These are phyloP conservation scores for Colletotrichum horii DNA, from an alignment of 2,329 filamentous ascomycete genomes.

Conservation along the genomic window DNA sequence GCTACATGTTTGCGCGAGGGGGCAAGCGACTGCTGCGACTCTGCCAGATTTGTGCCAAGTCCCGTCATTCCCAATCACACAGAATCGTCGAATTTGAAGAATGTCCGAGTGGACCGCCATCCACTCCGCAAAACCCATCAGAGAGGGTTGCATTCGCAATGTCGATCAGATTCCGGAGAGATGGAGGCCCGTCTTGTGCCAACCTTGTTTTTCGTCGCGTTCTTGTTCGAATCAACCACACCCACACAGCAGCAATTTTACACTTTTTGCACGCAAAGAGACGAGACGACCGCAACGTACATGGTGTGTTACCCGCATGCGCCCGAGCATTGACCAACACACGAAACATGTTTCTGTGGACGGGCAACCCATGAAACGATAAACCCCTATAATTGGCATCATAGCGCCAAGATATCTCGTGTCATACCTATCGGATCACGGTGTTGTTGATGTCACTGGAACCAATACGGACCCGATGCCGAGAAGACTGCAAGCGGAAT, in stretches of 20 bases:
- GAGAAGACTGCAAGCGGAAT: neutral
- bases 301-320: neutral
- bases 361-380: constrained; percentile 9
- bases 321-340: neutral
- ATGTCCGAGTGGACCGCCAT: neutral
- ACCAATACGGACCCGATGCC: neutral
- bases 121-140: neutral
- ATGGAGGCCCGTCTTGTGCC: neutral
- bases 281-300: neutral
- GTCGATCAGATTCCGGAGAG: neutral
- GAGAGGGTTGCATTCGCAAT: neutral
- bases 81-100: neutral
- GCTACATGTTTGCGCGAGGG: neutral
- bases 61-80: neutral
- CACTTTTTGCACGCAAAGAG: neutral
- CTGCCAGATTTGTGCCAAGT: neutral
- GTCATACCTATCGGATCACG: neutral
- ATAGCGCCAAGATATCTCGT: constrained; percentile 3
- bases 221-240: neutral
- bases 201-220: neutral
- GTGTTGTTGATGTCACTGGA: neutral
- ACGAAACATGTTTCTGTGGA: constrained; percentile 16
- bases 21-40: neutral
- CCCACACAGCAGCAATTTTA: neutral
- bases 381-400: neutral